phyloP scores from a whole-genome alignment of 73 alveolate genomes.

The Paramecium sonneborni region DNA sequence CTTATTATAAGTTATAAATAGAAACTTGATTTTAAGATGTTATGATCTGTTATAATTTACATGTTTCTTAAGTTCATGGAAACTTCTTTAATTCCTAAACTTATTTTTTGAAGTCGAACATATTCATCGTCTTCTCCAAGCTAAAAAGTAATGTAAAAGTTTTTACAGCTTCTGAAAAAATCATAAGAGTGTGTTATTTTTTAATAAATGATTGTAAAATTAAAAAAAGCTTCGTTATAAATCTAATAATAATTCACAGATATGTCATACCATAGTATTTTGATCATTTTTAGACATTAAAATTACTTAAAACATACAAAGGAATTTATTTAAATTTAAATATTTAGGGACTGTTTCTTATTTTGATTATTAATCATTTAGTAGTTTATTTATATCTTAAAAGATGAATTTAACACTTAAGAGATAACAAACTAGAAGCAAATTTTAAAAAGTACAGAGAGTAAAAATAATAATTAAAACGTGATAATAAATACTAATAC shows the following conservation, averaged over 20 bases:
- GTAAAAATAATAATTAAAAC: not conserved
- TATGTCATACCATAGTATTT: not conserved
- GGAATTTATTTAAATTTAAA: not conserved
- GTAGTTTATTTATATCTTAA: not conserved
- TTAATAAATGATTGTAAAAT: not conserved
- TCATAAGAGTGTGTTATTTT: slow-evolving; percentile 19
- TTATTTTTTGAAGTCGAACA: not conserved
- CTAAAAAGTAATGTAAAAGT: not conserved
- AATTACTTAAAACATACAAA: not conserved
- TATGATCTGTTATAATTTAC: slow-evolving; percentile 8
- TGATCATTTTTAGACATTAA: not conserved
- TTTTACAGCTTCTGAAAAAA: not conserved
- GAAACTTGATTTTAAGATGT: slow-evolving; percentile 1
- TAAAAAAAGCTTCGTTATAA: not conserved
- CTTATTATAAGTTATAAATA: not conserved
- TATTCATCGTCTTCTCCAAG: slow-evolving; percentile 10
- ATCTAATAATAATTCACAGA: not conserved
- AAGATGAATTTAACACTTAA: not conserved
- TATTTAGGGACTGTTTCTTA: not conserved
- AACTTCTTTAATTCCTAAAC: not conserved
- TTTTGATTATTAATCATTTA: not conserved
- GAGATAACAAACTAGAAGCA: not conserved
- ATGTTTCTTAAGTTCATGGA: not conserved
- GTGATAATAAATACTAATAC: no score
- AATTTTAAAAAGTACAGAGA: not conserved